Conservation (phyloP, 495 filamentous ascomycete genomes). For the Hypoxylon fuscum region DNA sequence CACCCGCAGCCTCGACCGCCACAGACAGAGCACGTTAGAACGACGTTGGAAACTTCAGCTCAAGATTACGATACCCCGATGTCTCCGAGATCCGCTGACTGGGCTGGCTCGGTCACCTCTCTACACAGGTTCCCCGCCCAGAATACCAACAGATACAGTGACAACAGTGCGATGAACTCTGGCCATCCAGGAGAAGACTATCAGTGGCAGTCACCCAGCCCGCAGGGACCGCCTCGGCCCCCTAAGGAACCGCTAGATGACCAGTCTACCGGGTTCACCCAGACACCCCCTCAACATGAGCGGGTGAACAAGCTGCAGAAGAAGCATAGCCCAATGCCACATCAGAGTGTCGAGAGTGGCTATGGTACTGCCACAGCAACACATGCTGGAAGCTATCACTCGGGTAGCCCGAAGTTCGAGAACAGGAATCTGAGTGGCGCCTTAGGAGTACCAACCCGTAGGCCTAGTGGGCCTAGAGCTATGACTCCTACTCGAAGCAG, state of each 20-base stretch:
- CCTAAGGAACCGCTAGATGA: slow-evolving; percentile 62
- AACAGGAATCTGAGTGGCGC: slow-evolving; percentile 59
- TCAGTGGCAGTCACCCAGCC: slow-evolving; percentile 51
- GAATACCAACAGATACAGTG: slow-evolving; percentile 56
- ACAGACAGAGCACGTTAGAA: slow-evolving; percentile 82
- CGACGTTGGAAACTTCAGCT: slow-evolving; percentile 80
- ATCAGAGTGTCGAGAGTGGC: slow-evolving; percentile 60
- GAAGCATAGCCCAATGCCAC: slow-evolving; percentile 51
- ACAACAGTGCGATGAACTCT: slow-evolving; percentile 47
- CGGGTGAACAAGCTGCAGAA: slow-evolving; percentile 56
- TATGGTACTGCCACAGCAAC: slow-evolving; percentile 57
- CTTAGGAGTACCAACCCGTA: slow-evolving; percentile 50
- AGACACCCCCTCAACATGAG: slow-evolving; percentile 48
- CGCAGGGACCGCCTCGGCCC: slow-evolving; percentile 56
- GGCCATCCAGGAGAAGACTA: slow-evolving; percentile 46
- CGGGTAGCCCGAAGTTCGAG: slow-evolving; percentile 53
- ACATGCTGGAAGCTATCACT: slow-evolving; percentile 52
- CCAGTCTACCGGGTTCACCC: slow-evolving; percentile 31
- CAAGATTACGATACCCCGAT: slow-evolving; percentile 71
- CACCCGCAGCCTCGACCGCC: slow-evolving; percentile 91
- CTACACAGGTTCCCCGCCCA: slow-evolving; percentile 52
- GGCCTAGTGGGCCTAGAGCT: slow-evolving; percentile 61
- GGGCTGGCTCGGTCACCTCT: slow-evolving; percentile 69
- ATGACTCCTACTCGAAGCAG: slow-evolving; percentile 58
- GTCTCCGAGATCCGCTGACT: slow-evolving; percentile 77